A percentile compares a stretch with the other conserved stretches of the same genome.
phyloP scores from a whole-genome alignment of 768 basidiomycete species.

The Suillus tomentosus region DNA sequence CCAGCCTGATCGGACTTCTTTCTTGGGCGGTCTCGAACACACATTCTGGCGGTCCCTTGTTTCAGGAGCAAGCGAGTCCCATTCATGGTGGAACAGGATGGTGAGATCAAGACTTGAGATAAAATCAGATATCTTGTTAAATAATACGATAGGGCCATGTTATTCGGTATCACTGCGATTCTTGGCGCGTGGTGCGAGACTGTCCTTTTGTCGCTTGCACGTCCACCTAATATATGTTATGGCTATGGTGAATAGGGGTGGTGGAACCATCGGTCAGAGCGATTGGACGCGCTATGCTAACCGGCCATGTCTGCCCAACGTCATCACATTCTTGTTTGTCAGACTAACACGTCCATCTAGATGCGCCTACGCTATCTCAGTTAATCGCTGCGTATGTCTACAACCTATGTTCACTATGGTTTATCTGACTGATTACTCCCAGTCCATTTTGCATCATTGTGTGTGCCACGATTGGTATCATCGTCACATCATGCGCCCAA shows the following conservation, averaged over 20 bases:
- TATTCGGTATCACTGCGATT: slow-evolving; percentile 1
- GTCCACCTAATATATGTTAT: background rate
- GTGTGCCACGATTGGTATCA: slow-evolving; percentile 19
- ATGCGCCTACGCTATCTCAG: slow-evolving; percentile 5
- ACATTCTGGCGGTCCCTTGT: slow-evolving; percentile 19
- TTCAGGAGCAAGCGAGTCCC: slow-evolving; percentile 15
- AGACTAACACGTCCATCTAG: background rate
- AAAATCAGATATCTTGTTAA: background rate
- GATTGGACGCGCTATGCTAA: slow-evolving; percentile 6
- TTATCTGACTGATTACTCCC: slow-evolving; percentile 13
- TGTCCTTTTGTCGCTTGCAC: background rate
- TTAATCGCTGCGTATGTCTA: background rate
- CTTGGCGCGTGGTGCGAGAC: background rate
- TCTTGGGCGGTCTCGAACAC: slow-evolving; percentile 19
- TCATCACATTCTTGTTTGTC: background rate
- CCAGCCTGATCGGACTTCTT: slow-evolving; percentile 22
- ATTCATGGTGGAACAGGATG: slow-evolving; percentile 7
- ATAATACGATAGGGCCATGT: slow-evolving; percentile 1
- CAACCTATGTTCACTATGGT: background rate
- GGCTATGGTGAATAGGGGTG: background rate
- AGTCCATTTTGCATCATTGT: slow-evolving; percentile 20
- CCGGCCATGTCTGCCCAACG: background rate
- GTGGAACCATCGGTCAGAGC: background rate
- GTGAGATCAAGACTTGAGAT: background rate
- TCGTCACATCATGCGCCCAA: slow-evolving; percentile 15